A percentile compares a stretch with the other conserved stretches of the same genome.
These are phyloP conservation scores for Ceratonia siliqua DNA, from an alignment of 306 rosid species.

Conservation along the genomic window DNA sequence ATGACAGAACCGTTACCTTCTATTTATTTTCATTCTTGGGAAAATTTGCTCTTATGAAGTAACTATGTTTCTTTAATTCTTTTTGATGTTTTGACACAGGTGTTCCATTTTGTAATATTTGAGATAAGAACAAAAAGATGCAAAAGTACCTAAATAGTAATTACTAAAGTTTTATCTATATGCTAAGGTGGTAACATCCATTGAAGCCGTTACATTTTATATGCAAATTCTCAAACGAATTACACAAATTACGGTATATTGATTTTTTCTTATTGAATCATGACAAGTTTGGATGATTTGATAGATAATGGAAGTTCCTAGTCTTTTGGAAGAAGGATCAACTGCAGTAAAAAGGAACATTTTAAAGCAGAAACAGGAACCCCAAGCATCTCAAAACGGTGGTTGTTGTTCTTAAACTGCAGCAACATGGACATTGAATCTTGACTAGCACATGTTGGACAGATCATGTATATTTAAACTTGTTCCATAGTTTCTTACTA, in stretches of 20 bases:
- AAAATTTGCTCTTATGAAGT: not conserved
- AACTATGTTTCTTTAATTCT: not conserved
- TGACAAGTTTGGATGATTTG: conserved; percentile 35
- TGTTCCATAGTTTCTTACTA: conserved; percentile 25
- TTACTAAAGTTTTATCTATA: too few relatives aligned
- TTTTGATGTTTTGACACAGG: too few relatives aligned
- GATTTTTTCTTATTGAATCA: conserved; percentile 1
- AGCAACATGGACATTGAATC: conserved; percentile 6
- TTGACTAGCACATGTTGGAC: conserved; percentile 37
- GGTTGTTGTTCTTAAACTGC: conserved; percentile 67
- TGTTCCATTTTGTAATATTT: too few relatives aligned
- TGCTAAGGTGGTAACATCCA: too few relatives aligned
- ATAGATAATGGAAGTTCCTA: conserved; percentile 92
- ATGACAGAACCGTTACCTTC: not conserved
- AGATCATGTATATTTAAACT: conserved; percentile 49
- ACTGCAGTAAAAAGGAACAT: conserved; percentile 59
- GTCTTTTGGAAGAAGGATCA: conserved; percentile 88
- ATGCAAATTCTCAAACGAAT: too few relatives aligned
- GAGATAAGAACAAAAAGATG: not conserved
- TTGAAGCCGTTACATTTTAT: too few relatives aligned
- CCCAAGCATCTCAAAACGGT: conserved; percentile 43
- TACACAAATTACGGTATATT: conserved; percentile 18
- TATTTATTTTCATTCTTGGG: not conserved
- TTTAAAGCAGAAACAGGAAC: conserved; percentile 64
- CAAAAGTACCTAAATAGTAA: not conserved